Base-by-base conservation (phyloP, 2,329 filamentous ascomycete species). In the Trichoderma asperellum region DNA sequence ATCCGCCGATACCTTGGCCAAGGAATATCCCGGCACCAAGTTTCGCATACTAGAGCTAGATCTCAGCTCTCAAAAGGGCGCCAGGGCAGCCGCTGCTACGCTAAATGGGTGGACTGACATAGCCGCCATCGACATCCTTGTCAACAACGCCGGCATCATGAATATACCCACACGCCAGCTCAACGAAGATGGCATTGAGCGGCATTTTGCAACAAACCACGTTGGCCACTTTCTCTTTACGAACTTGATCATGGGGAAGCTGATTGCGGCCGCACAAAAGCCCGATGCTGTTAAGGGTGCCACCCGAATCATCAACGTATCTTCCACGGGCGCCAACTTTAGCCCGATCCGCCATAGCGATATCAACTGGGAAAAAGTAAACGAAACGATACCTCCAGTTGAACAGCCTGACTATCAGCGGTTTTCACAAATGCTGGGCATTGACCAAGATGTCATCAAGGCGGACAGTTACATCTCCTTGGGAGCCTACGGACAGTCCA, bases 401-500 rank as follows among this genome's bases (percentile, higher is more conserved):
- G 64, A 67, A 5, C 55, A 67, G 21, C 64, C 64, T 5, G 10
- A 59, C 21, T 67, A 58, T 16, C 4, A 16, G 8, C 40, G 40
- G 2, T n/a, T 67, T 18, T 34, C 64, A 10, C 27, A 27, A 10
- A 5, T 35, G 6, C 43, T 52, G 55, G 14, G 21, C 1, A n/a
- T 35, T 16, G 64, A 56, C 5, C 34, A 40, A 8, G 37, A 56
- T 2, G 56, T 24, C 32, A 21, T 43, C 40, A 67, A 52, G 43
- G 27, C 55, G 0, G 64, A 67, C 14, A 67, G 6, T 6, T 67
- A 52, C 5, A 58, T 37, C 64, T 52, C 55, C 0, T 49, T 52
- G 27, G 64, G 55, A 16, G 78, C 67, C 27, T 68, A 68, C n/a
- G 66, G 66, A 10, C 66, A 68, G 47, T 63, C 66, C 18, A 68